A percentile compares a stretch with the other conserved stretches of the same genome.
Conservation (phyloP, 2,329 filamentous ascomycete species). For the Nemania bipapillata region DNA sequence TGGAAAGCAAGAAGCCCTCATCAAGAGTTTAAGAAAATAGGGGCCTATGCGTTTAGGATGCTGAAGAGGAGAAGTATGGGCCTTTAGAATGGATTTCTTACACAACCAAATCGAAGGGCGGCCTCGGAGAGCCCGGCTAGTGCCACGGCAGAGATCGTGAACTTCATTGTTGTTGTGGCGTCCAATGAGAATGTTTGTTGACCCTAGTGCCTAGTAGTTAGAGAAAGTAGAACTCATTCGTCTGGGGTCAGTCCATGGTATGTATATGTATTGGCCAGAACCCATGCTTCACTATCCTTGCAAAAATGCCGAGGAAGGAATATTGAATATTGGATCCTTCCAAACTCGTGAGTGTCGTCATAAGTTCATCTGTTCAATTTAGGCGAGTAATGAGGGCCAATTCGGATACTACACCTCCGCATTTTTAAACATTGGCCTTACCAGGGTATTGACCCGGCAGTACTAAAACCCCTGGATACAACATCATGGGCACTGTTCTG, state of each 20-base stretch:
- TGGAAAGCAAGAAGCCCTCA: background rate
- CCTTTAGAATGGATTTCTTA: slow-evolving; percentile 17
- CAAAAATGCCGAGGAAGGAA: slow-evolving; percentile 41
- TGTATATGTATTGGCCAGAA: slow-evolving; percentile 37
- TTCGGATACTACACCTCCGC: slow-evolving; percentile 41
- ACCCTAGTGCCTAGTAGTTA: slow-evolving; percentile 25
- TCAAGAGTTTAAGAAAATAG: background rate
- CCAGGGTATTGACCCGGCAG: slow-evolving; percentile 35
- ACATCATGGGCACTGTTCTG: background rate
- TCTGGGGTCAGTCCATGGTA: background rate
- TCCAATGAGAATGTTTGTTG: slow-evolving; percentile 21
- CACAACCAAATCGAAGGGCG: slow-evolving; percentile 49
- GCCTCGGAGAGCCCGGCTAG: slow-evolving; percentile 48
- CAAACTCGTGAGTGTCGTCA: slow-evolving; percentile 38
- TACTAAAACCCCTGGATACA: slow-evolving; percentile 23
- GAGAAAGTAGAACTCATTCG: background rate
- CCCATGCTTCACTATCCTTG: slow-evolving; percentile 6
- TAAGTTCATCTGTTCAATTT: slow-evolving; percentile 38
- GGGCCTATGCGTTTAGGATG: background rate
- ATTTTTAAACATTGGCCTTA: slow-evolving; percentile 33
- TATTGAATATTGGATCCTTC: slow-evolving; percentile 15
- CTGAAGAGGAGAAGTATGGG: too few species aligned
- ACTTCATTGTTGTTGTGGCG: slow-evolving; percentile 47
- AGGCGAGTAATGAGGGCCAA: slow-evolving; percentile 37
- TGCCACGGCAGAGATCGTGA: slow-evolving; percentile 39